phyloP scores from a whole-genome alignment of 1,284 basidiomycete species.

The Apiotrichum porosum region DNA sequence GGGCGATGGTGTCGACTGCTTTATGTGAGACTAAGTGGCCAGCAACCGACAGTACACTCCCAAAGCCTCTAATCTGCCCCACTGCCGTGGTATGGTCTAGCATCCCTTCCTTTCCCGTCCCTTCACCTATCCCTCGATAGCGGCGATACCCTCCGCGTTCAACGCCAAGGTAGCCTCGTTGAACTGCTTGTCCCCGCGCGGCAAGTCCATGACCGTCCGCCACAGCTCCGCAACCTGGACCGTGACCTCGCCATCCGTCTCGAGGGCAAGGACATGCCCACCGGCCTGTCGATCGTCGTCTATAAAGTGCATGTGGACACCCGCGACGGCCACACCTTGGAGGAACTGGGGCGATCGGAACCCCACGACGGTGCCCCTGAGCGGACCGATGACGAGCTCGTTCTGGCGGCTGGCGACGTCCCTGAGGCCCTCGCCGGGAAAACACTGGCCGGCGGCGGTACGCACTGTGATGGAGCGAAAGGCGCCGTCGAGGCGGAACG shows the following conservation, averaged over 20 bases:
- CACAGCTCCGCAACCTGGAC: conserved; percentile 8
- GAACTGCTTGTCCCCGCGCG: conserved; percentile 8
- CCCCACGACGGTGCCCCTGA: conserved; percentile 10
- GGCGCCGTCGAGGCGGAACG: conserved; percentile 13
- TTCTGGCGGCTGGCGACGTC: conserved; percentile 10
- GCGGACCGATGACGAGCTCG: conserved; percentile 1
- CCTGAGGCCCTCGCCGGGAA: conserved; percentile 6
- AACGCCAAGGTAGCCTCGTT: conserved; percentile 8
- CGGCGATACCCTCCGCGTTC: conserved; percentile 10
- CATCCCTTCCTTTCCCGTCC: too few relatives aligned
- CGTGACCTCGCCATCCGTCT: conserved; percentile 14
- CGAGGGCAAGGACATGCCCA: conserved; percentile 16
- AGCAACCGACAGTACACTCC: too few relatives aligned
- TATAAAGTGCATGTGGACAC: conserved; percentile 20
- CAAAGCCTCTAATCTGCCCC: too few relatives aligned
- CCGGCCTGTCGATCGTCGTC: conserved; percentile 6
- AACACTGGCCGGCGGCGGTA: conserved; percentile 15
- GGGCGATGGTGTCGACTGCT: too few relatives aligned
- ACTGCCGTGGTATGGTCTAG: too few relatives aligned
- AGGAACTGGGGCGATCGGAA: conserved; percentile 14
- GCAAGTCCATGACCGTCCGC: conserved; percentile 10
- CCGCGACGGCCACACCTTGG: conserved; percentile 12
- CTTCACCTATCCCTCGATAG: conserved; percentile 14
- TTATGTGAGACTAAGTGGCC: too few relatives aligned
- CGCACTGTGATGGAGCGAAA: conserved; percentile 11